Conservation (phyloP, 1,139 yeast species). For the Geotrichum macrosporum region DNA sequence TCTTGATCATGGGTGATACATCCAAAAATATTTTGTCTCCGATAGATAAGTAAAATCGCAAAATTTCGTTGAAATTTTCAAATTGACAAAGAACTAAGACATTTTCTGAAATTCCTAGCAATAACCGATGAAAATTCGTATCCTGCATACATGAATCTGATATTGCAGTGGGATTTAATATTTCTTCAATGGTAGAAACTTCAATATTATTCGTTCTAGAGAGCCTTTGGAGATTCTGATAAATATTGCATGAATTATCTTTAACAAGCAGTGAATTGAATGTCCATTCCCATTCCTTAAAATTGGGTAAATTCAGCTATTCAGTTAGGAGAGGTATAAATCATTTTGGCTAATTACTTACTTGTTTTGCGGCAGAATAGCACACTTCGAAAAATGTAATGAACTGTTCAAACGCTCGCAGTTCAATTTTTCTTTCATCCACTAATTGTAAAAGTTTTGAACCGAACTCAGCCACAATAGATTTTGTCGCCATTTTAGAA, state of each 20-base stretch:
- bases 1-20: neutral
- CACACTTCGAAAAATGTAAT: conserved; percentile 17
- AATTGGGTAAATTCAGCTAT: conserved; percentile 4
- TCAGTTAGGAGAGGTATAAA: too few species aligned
- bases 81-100: conserved; percentile 8
- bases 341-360: too few species aligned
- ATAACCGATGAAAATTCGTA: conserved; percentile 12
- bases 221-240: conserved; percentile 7
- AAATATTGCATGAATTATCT: conserved; percentile 8
- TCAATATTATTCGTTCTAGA: conserved; percentile 10
- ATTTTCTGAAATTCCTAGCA: conserved; percentile 8
- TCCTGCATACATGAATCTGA: conserved; percentile 1
- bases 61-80: conserved; percentile 9
- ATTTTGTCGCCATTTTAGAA: conserved; percentile 12
- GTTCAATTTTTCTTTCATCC: conserved; percentile 9
- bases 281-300: conserved; percentile 12
- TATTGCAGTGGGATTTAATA: conserved; percentile 1
- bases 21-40: neutral
- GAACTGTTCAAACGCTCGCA: conserved; percentile 17
- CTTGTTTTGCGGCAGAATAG: conserved; percentile 15
- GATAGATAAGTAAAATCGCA: conserved; percentile 11
- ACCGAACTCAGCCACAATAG: conserved; percentile 21
- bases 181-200: neutral
- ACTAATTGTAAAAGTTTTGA: conserved; percentile 17
- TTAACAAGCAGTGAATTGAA: conserved; percentile 10